These are phyloP conservation scores for Jatropha podagrica DNA, from an alignment of 441 rosid genomes.

Conservation along the genomic window DNA sequence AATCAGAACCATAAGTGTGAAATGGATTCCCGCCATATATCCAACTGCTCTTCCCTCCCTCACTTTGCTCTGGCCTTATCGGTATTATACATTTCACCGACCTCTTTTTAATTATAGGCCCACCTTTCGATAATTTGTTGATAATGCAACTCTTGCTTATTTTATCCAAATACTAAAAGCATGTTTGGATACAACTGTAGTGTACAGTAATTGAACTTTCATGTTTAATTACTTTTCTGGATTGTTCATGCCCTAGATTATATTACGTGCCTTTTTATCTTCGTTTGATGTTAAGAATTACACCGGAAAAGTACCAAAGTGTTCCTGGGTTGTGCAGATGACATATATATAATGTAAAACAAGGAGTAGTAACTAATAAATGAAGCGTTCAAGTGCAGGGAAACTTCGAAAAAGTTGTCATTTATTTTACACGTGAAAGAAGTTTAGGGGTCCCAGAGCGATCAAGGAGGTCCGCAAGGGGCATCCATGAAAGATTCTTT, in stretches of 20 bases:
- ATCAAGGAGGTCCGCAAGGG: background rate
- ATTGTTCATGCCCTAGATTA: background rate
- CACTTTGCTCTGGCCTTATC: constrained; percentile 4
- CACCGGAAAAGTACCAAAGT: background rate
- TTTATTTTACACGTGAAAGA: constrained; percentile 20
- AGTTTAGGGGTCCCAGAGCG: constrained; percentile 28
- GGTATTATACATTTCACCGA: constrained; percentile 21
- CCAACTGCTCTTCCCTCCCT: constrained; percentile 9
- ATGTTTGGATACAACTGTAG: background rate
- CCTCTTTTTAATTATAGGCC: constrained; percentile 20
- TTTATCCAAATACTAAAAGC: constrained; percentile 23
- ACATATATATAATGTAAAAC: background rate
- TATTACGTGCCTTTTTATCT: background rate
- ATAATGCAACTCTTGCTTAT: constrained; percentile 8
- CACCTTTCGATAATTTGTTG: constrained; percentile 19
- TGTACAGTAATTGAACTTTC: background rate
- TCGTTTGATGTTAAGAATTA: constrained; percentile 3
- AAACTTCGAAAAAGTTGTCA: constrained; percentile 1
- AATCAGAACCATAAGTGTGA: constrained; percentile 35
- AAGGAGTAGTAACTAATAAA: background rate
- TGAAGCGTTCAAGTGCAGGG: constrained; percentile 1
- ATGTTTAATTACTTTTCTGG: background rate
- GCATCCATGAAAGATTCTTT: constrained; percentile 25
- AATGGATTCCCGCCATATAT: constrained; percentile 37
- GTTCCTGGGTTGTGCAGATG: constrained; percentile 9